Evolutionary conservation across 2,329 filamentous ascomycete genomes (phyloP).

Genomic region (Ceratocystis smalleyi): DNA sequence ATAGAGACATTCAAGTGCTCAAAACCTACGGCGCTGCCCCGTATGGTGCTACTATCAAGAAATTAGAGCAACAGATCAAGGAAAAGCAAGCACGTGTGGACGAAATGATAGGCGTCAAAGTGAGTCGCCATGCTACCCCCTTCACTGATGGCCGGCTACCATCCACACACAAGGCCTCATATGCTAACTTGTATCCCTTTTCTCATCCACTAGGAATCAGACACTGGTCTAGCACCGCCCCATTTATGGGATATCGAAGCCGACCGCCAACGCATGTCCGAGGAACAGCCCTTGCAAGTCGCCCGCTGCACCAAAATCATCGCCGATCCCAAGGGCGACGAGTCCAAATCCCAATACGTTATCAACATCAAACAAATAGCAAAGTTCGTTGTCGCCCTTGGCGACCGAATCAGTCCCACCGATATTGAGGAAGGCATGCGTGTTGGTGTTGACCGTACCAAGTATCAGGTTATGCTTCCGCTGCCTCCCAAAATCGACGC

Average conservation of each 20-base stretch:
- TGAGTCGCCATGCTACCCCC: constrained; percentile 23
- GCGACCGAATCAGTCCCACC: constrained; percentile 89
- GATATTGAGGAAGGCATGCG: constrained; percentile 99
- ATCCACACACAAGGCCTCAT: not conserved
- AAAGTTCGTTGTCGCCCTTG: constrained; percentile 96
- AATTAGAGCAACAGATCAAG: constrained; percentile 98
- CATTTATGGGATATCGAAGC: constrained; percentile 98
- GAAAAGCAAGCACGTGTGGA: constrained; percentile 97
- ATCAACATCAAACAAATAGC: constrained; percentile 99
- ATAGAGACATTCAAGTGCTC: constrained; percentile 92
- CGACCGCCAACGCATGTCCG: constrained; percentile 94
- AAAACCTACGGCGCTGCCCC: constrained; percentile 98
- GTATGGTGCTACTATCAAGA: constrained; percentile 85
- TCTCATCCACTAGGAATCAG: constrained; percentile 60
- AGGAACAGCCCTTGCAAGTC: constrained; percentile 95
- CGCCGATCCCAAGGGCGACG: constrained; percentile 76
- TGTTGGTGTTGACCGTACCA: constrained; percentile 94
- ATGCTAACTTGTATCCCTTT: not conserved
- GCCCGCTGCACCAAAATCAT: constrained; percentile 99
- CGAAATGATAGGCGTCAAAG: constrained; percentile 89
- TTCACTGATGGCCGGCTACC: not conserved
- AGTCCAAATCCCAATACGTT: constrained; percentile 98
- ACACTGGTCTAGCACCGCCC: constrained; percentile 92
- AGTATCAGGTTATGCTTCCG: constrained; percentile 96
- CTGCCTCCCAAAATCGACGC: constrained; percentile 97